Base-by-base conservation (phyloP, 2,329 filamentous ascomycete species). In the Pseudogymnoascus sp. region DNA sequence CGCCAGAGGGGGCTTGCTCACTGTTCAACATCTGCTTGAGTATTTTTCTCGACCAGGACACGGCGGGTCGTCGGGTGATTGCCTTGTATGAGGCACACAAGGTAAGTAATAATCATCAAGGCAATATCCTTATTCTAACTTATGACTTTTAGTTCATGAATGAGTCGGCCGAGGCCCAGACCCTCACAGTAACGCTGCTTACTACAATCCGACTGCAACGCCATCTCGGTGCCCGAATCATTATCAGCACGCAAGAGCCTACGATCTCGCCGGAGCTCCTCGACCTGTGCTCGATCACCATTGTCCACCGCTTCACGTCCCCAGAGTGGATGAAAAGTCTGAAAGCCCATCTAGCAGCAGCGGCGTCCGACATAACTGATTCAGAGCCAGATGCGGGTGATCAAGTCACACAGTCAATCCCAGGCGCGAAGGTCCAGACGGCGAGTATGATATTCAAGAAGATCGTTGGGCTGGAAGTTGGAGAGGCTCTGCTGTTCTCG, bases 61-160 rank as follows among this genome's bases (percentile, higher is more conserved):
- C 68, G 0, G 67, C 73, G 0, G 70, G 79, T 0, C 84, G 87
- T 0, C 80, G 85, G 4, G 77, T 92, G 39, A 75, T 93, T 12
- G 88, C 87, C 0, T 77, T 93, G 0, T 89, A 93, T 66, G 89
- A 93, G 71, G 90, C 90, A 0, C 90, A 95, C 71, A 92, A 92
- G 69, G 81, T 83, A 73, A 60, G 67, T 57, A 21, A 16, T 6
- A 29, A 57, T 11, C 4, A 4, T 61, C 1, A 10, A 8, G 11
- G 7, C 5, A 12, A 16, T n/a, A 16, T 16, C 12, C n/a, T 6
- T 5, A 8, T 64, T 40, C 23, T 37, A 36, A 40, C 60, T 21
- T 18, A 0, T 31, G 11, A 37, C 26, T 68, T 36, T 4, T 62
- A 82, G 75, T 91, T 86, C 71, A 85, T 91, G 81, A 82, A 80